Percentiles rank a stretch among this genome's conserved stretches.
Evolutionary conservation across 2,329 filamentous ascomycete species (phyloP).

Genomic region (Thelonectria discophora): DNA sequence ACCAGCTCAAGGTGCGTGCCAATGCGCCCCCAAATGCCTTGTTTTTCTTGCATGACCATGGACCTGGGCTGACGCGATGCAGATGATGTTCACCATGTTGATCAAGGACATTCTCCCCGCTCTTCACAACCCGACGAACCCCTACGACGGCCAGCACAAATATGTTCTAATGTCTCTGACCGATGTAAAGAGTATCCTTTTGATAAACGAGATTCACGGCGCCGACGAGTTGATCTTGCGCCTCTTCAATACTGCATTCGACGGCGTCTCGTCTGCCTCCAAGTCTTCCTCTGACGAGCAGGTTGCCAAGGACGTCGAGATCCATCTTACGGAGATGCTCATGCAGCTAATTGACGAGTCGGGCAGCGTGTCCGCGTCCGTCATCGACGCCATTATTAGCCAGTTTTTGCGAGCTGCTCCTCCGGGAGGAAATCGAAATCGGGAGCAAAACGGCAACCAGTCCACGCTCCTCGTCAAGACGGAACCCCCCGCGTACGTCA

Average conservation of each 20-base stretch:
- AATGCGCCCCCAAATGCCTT: not conserved
- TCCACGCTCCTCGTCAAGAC: slow-evolving; percentile 86
- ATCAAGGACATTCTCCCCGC: slow-evolving; percentile 84
- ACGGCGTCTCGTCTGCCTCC: slow-evolving; percentile 83
- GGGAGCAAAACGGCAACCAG: slow-evolving; percentile 77
- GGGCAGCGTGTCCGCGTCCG: slow-evolving; percentile 75
- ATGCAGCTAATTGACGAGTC: slow-evolving; percentile 89
- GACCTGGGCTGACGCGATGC: slow-evolving; percentile 32
- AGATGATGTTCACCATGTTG: slow-evolving; percentile 95
- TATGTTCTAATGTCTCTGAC: slow-evolving; percentile 89
- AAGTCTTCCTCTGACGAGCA: slow-evolving; percentile 81
- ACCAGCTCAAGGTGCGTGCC: slow-evolving; percentile 81
- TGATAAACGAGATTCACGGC: slow-evolving; percentile 87
- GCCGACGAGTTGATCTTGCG: slow-evolving; percentile 81
- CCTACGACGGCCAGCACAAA: slow-evolving; percentile 93
- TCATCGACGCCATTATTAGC: slow-evolving; percentile 92
- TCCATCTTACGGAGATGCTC: slow-evolving; percentile 87
- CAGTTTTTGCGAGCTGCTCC: slow-evolving; percentile 93
- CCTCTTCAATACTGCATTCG: slow-evolving; percentile 90
- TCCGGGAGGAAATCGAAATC: slow-evolving; percentile 68
- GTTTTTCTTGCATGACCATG: not conserved
- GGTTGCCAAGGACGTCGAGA: slow-evolving; percentile 91
- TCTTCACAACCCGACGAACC: slow-evolving; percentile 84
- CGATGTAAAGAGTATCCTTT: slow-evolving; percentile 92
- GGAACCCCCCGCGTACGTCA: slow-evolving; percentile 91